A percentile compares a stretch with the other conserved stretches of the same genome.
Conservation (phyloP, 148 eudicot genomes). For the Rheum nobile region DNA sequence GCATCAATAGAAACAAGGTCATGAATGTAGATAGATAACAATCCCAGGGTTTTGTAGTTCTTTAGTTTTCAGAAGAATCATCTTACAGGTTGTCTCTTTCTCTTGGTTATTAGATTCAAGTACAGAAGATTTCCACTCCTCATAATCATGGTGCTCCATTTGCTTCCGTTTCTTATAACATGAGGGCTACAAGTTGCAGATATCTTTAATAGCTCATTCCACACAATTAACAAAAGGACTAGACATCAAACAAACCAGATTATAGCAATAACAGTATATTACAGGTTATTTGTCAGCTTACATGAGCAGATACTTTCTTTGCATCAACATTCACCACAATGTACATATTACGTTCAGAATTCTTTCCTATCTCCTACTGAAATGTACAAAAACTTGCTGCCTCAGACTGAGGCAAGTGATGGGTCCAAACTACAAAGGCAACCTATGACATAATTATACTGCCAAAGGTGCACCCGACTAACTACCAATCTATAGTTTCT, state of each 20-base stretch:
- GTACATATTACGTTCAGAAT: not conserved
- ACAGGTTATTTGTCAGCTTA: not conserved
- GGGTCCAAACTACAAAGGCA: not conserved
- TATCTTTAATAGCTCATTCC: not conserved
- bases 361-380: not conserved
- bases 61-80: not conserved
- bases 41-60: not conserved
- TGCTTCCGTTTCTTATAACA: slow-evolving; percentile 66
- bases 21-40: not conserved
- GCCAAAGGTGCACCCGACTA: not conserved
- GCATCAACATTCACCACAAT: not conserved
- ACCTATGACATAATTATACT: not conserved
- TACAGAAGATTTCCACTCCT: slow-evolving; percentile 84
- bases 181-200: slow-evolving; percentile 38
- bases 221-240: not conserved
- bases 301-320: not conserved
- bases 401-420: not conserved
- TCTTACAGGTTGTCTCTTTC: slow-evolving; percentile 30
- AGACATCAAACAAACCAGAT: not conserved
- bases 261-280: not conserved
- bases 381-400: not conserved
- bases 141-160: slow-evolving; percentile 45
- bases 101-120: slow-evolving; percentile 34
- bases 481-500: not conserved
- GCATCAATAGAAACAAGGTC: not conserved